These are phyloP conservation scores for Pittosporum tobira DNA, from an alignment of 129 eudicot genomes.

Conservation along the genomic window DNA sequence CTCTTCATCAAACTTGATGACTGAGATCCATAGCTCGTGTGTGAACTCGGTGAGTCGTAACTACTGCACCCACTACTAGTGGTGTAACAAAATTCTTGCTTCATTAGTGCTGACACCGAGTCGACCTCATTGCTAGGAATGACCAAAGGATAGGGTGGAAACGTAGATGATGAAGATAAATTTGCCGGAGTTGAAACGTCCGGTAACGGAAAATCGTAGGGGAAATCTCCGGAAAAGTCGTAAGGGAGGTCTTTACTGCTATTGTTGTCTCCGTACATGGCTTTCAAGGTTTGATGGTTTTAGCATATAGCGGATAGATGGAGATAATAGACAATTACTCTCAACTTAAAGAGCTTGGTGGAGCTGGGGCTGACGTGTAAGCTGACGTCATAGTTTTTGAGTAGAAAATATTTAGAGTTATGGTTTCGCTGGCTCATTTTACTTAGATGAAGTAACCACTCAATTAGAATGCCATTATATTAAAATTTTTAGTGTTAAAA, in stretches of 20 bases:
- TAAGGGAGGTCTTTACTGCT: constrained; percentile 10
- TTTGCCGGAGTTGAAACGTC: background rate
- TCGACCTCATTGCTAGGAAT: constrained; percentile 24
- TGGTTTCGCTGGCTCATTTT: no score
- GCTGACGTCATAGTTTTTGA: constrained; percentile 10
- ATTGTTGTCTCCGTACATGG: constrained; percentile 23
- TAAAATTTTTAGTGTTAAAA: no score
- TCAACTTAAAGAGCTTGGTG: constrained; percentile 9
- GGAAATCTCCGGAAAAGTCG: constrained; percentile 13
- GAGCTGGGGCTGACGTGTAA: constrained; percentile 16
- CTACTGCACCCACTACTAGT: constrained; percentile 28
- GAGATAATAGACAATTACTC: background rate
- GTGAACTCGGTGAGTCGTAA: constrained; percentile 44
- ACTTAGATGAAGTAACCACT: no score
- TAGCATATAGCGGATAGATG: background rate
- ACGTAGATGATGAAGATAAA: background rate
- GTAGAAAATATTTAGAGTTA: no score
- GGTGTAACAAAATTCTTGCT: constrained; percentile 18
- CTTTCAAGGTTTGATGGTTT: background rate
- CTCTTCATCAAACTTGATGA: constrained; percentile 20
- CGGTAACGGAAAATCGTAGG: constrained; percentile 5
- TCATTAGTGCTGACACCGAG: constrained; percentile 21
- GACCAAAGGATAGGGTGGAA: constrained; percentile 14
- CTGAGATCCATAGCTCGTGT: constrained; percentile 19
- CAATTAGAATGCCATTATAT: no score